Evolutionary conservation across 1,139 yeast species (phyloP), one percentile per base, ranked within the genome.

Genomic region (Suhomyces anneliseae): DNA sequence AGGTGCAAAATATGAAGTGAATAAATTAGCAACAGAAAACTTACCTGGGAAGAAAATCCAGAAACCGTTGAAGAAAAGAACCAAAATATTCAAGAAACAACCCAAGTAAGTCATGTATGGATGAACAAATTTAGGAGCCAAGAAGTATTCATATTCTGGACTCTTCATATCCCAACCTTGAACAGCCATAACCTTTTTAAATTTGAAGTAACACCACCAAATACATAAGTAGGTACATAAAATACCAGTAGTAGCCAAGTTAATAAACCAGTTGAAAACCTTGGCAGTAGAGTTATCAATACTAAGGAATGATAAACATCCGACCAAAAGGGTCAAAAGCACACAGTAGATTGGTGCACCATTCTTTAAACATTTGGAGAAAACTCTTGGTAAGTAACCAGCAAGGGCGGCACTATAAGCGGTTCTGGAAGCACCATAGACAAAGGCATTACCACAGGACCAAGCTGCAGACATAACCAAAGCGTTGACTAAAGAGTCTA

Each of bases 151-250:
- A 51, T 61, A 64, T 27, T 62, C 55, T 31, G 51, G 56, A n/a
- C 57, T 60, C 26, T 59, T 51, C 38, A 59, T 57, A 42, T 59
- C 60, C 15, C 58, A 50, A 6, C 71, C 70, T 54, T 71, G 76
- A 7, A 68, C 72, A 11, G 47, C 56, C 52, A 66, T 62, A 0
- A 73, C 74, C 42, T 47, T 60, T 52, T 66, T 65, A 53, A 70
- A 69, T 52, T 67, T 66, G 60, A 70, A 70, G 60, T 78, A 81
- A 46, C 75, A 62, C 54, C 72, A 62, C 62, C 82, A 78, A 47
- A 81, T 74, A 48, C 75, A 68, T 10, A 76, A 67, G 71, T 82
- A 81, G 12, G 81, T 72, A 50, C 79, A 64, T 54, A 81, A 74
- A 40, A 80, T 68, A 9, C 83, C 81, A 27, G 82, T 79, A 15